Percentiles rank a stretch among this genome's conserved stretches.
These are phyloP conservation scores for Trichoderma gamsii DNA, from an alignment of 495 filamentous ascomycete genomes.

Conservation along the genomic window DNA sequence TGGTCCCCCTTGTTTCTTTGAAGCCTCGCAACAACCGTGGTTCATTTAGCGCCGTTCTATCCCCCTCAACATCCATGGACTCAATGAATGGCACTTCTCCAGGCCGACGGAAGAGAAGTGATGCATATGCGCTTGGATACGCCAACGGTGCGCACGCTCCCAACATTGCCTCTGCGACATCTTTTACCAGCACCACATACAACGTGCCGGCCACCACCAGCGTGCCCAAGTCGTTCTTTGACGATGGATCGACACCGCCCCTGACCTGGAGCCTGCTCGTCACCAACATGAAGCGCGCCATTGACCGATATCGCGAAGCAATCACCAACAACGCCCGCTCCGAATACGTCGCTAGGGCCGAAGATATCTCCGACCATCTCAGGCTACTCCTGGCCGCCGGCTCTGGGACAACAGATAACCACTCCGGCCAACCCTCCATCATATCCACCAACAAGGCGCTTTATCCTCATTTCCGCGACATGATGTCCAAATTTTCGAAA, in stretches of 20 bases:
- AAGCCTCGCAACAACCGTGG: slow-evolving; percentile 54
- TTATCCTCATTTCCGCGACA: slow-evolving; percentile 95
- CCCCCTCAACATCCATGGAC: slow-evolving; percentile 86
- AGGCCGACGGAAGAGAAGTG: slow-evolving; percentile 37
- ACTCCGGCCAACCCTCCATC: slow-evolving; percentile 97
- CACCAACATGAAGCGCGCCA: slow-evolving; percentile 80
- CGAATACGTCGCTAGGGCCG: slow-evolving; percentile 85
- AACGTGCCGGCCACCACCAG: slow-evolving; percentile 49
- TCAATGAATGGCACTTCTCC: slow-evolving; percentile 62
- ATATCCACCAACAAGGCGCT: slow-evolving; percentile 94
- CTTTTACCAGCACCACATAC: slow-evolving; percentile 58
- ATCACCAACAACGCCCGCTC: slow-evolving; percentile 73
- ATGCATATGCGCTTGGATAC: slow-evolving; percentile 43
- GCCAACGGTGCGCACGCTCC: slow-evolving; percentile 42
- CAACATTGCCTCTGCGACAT: slow-evolving; percentile 57
- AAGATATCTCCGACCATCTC: slow-evolving; percentile 95
- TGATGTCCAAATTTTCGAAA: slow-evolving; percentile 99
- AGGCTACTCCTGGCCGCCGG: slow-evolving; percentile 90
- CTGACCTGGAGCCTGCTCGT: slow-evolving; percentile 84
- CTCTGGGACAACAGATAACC: slow-evolving; percentile 94
- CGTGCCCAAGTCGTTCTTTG: slow-evolving; percentile 76
- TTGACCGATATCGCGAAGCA: slow-evolving; percentile 81
- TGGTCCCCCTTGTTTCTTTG: not conserved
- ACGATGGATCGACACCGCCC: slow-evolving; percentile 67
- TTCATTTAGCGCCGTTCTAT: slow-evolving; percentile 68